phyloP scores from a whole-genome alignment of 1,284 basidiomycete genomes.

The Naganishia sp. region DNA sequence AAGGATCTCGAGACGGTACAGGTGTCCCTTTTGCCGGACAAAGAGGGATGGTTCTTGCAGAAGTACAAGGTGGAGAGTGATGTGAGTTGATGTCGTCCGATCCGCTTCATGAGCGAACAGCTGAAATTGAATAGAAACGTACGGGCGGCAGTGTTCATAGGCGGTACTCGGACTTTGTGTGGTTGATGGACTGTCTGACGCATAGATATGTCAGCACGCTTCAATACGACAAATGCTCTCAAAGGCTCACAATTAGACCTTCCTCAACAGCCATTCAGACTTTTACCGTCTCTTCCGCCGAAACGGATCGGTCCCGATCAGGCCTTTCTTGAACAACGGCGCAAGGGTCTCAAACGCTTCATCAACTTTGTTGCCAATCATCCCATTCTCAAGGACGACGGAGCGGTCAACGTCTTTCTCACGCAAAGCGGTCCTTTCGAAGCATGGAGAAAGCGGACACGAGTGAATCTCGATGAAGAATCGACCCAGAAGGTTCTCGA shows the following conservation, averaged over 20 bases:
- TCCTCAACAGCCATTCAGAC: slow-evolving; percentile 80
- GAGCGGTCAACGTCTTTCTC: slow-evolving; percentile 75
- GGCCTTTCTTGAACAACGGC: slow-evolving; percentile 80
- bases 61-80: slow-evolving; percentile 81
- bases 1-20: slow-evolving; percentile 70
- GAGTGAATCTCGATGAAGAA: slow-evolving; percentile 77
- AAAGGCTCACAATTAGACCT: neutral
- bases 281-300: slow-evolving; percentile 84
- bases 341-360: slow-evolving; percentile 78
- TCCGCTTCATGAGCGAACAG: neutral
- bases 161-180: slow-evolving; percentile 83
- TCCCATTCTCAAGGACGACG: slow-evolving; percentile 82
- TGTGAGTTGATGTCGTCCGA: slow-evolving; percentile 57
- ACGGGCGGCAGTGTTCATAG: slow-evolving; percentile 50
- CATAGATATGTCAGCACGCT: slow-evolving; percentile 52
- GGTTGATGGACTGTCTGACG: slow-evolving; percentile 77
- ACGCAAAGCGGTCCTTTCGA: slow-evolving; percentile 74
- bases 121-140: slow-evolving; percentile 38
- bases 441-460: slow-evolving; percentile 69
- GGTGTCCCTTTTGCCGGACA: slow-evolving; percentile 69
- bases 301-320: slow-evolving; percentile 82
- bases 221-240: neutral
- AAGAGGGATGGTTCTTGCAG: slow-evolving; percentile 78
- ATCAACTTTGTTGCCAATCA: slow-evolving; percentile 82
- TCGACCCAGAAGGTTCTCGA: slow-evolving; percentile 76